These are phyloP conservation scores for Geotrichum klebahnii DNA, from an alignment of 1,139 yeast genomes.

Conservation along the genomic window DNA sequence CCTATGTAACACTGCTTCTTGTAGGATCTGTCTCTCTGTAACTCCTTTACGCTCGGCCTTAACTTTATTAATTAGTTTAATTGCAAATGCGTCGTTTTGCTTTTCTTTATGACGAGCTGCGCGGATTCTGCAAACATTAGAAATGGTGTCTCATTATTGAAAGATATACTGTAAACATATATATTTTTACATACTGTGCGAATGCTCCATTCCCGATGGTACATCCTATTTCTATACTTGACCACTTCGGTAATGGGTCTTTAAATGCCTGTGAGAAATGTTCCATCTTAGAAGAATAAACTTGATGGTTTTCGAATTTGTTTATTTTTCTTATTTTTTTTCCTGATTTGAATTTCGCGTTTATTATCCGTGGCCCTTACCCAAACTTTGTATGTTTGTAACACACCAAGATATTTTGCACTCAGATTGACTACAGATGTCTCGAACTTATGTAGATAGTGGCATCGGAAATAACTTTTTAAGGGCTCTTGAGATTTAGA, in stretches of 20 bases:
- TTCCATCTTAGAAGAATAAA: slow-evolving; percentile 2
- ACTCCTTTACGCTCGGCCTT: slow-evolving; percentile 47
- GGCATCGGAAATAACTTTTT: too few species aligned
- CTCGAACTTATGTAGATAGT: too few species aligned
- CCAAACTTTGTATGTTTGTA: too few species aligned
- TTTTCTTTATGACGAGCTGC: slow-evolving; percentile 15
- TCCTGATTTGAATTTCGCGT: too few species aligned
- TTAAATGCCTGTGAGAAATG: slow-evolving; percentile 8
- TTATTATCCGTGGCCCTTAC: too few species aligned
- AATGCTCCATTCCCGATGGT: slow-evolving; percentile 11
- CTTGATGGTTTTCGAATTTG: too few species aligned
- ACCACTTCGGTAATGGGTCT: slow-evolving; percentile 10
- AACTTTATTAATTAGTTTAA: slow-evolving; percentile 53
- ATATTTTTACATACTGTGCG: slow-evolving; percentile 4
- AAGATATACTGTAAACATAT: neutral
- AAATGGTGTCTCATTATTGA: too few species aligned
- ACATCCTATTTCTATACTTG: slow-evolving; percentile 6
- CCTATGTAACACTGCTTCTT: slow-evolving; percentile 54
- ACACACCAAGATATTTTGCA: too few species aligned
- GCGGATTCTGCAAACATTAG: slow-evolving; percentile 12
- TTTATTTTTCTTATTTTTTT: too few species aligned
- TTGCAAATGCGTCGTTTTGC: slow-evolving; percentile 43
- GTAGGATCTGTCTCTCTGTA: slow-evolving; percentile 46
- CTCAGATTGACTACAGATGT: too few species aligned
- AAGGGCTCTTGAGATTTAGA: too few species aligned